Conservation (phyloP, 805 yeast species). For the Starmerella floris region DNA sequence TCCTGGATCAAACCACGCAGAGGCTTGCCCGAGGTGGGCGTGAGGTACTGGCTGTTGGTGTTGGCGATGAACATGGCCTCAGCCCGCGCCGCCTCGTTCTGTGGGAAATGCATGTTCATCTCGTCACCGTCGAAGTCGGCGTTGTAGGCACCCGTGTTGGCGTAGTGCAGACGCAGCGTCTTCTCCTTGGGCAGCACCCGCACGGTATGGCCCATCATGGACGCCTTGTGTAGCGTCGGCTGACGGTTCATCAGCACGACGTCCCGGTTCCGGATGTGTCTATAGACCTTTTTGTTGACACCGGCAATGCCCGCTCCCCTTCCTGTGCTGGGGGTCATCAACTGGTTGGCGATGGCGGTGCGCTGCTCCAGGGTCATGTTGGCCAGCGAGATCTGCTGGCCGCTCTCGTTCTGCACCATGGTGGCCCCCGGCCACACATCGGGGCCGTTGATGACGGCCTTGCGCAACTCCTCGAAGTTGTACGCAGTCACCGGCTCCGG, state of each 20-base stretch:
- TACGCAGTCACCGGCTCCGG: slow-evolving; percentile 96
- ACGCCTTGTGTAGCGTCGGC: slow-evolving; percentile 97
- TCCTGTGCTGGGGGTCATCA: slow-evolving; percentile 55
- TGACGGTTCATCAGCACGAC: slow-evolving; percentile 98
- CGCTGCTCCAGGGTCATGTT: slow-evolving; percentile 91
- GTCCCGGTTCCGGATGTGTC: slow-evolving; percentile 91
- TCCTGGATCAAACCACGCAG: slow-evolving; percentile 98
- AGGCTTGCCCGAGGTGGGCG: slow-evolving; percentile 98
- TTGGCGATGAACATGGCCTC: slow-evolving; percentile 92
- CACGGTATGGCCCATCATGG: slow-evolving; percentile 99
- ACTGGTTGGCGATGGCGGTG: slow-evolving; percentile 85
- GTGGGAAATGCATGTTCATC: slow-evolving; percentile 99
- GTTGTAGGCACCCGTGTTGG: slow-evolving; percentile 97
- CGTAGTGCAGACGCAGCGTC: slow-evolving; percentile 91
- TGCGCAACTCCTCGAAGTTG: slow-evolving; percentile 78
- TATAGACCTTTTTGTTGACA: slow-evolving; percentile 78
- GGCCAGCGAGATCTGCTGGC: slow-evolving; percentile 61
- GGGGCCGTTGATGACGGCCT: slow-evolving; percentile 95
- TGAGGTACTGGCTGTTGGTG: slow-evolving; percentile 92
- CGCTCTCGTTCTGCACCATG: slow-evolving; percentile 92
- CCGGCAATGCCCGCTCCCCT: slow-evolving; percentile 10
- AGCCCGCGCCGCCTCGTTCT: slow-evolving; percentile 90
- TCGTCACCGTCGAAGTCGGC: slow-evolving; percentile 99
- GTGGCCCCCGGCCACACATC: slow-evolving; percentile 98
- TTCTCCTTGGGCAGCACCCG: slow-evolving; percentile 95